Evolutionary conservation across 1,284 basidiomycete genomes (phyloP).

Genomic region (Fomitiporia mediterranea): DNA sequence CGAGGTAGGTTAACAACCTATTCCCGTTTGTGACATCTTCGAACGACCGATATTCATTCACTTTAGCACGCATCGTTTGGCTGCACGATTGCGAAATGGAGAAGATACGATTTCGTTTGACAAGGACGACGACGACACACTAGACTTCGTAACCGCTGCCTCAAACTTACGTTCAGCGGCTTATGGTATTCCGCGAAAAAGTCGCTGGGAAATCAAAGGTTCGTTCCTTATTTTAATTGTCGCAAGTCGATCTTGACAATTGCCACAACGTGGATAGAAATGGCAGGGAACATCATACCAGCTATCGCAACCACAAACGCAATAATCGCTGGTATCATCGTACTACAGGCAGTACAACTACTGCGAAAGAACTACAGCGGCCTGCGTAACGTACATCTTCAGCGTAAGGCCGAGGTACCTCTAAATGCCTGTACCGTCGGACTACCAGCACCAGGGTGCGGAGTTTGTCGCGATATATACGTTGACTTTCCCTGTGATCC

Average conservation of each 20-base stretch:
- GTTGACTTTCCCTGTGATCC: conserved; percentile 69
- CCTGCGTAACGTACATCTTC: conserved; percentile 68
- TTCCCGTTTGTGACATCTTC: background rate
- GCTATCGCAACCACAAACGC: conserved; percentile 99
- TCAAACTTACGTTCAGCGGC: conserved; percentile 90
- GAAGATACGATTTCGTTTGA: conserved; percentile 87
- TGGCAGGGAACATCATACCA: conserved; percentile 99
- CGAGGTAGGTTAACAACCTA: conserved; percentile 52
- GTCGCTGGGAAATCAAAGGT: conserved; percentile 97
- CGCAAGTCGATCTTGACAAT: background rate
- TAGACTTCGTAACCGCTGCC: conserved; percentile 94
- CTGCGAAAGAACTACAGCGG: conserved; percentile 57
- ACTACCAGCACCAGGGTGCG: conserved; percentile 70
- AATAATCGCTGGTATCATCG: conserved; percentile 91
- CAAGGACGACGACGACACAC: conserved; percentile 96
- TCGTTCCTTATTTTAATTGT: background rate
- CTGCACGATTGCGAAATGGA: conserved; percentile 65
- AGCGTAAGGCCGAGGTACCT: conserved; percentile 71
- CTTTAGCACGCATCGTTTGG: conserved; percentile 71
- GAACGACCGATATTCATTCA: background rate
- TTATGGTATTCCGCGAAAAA: conserved; percentile 87
- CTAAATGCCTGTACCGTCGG: conserved; percentile 63
- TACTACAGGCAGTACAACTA: conserved; percentile 86
- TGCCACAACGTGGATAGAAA: conserved; percentile 52
- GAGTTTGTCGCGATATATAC: conserved; percentile 86